These are phyloP conservation scores for Capsicum rhomboideum DNA, from an alignment of 257 asterid species.

Conservation along the genomic window DNA sequence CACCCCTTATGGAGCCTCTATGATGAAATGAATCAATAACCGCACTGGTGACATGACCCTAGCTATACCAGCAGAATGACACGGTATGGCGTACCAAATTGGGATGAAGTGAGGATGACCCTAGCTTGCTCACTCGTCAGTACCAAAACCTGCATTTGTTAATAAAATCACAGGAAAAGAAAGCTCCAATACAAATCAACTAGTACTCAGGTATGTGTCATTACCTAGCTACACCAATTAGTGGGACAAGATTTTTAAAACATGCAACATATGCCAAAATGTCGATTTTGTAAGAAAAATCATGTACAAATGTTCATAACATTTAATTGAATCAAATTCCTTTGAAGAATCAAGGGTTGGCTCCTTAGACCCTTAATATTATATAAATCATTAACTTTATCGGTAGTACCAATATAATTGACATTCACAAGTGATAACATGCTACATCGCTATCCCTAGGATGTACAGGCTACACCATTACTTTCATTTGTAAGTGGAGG, in stretches of 20 bases:
- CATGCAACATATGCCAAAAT: neutral
- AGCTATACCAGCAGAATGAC: neutral
- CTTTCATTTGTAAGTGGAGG: neutral
- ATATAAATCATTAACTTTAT: too few relatives aligned
- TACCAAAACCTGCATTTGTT: neutral
- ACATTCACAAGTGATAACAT: neutral
- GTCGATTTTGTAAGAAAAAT: neutral
- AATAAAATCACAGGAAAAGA: neutral
- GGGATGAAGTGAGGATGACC: neutral
- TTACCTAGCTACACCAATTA: neutral
- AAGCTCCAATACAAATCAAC: neutral
- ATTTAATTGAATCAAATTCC: neutral
- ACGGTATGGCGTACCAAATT: neutral
- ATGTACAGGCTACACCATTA: neutral
- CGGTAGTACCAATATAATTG: neutral
- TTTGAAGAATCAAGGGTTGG: neutral
- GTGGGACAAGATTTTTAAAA: neutral
- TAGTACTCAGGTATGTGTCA: neutral
- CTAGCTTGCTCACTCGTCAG: neutral
- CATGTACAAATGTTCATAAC: neutral
- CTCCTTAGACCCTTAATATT: neutral
- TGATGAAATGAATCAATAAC: neutral
- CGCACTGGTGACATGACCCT: neutral
- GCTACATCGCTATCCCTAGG: neutral
- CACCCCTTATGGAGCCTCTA: neutral